phyloP scores from a whole-genome alignment of 2,329 filamentous ascomycete species.

The Pseudogymnoascus pannorum region DNA sequence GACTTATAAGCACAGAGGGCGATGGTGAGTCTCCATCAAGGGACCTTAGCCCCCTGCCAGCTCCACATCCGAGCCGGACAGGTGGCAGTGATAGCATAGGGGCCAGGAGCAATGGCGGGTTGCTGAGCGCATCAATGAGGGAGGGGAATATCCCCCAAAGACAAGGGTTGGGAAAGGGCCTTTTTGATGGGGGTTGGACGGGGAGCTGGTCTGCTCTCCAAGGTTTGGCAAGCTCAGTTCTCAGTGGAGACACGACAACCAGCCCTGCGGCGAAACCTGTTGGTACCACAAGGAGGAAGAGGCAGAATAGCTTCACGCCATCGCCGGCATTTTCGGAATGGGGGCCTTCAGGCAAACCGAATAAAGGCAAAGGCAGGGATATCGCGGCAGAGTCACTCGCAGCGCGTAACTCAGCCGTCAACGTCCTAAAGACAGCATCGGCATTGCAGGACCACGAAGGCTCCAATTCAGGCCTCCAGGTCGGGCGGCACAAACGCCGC shows the following conservation, averaged over 20 bases:
- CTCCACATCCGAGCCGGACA: constrained; percentile 31
- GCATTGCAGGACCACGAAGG: constrained; percentile 55
- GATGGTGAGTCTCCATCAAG: constrained; percentile 34
- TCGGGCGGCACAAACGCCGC: constrained; percentile 33
- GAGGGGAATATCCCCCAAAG: constrained; percentile 12
- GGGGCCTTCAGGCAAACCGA: not conserved
- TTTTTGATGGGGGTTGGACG: constrained; percentile 23
- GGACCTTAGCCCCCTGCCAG: constrained; percentile 43
- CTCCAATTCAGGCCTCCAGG: constrained; percentile 50
- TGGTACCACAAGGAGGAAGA: constrained; percentile 12
- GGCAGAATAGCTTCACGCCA: not conserved
- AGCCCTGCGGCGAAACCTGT: constrained; percentile 6
- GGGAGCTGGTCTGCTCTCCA: constrained; percentile 27
- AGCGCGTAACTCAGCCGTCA: constrained; percentile 47
- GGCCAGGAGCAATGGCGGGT: constrained; percentile 13
- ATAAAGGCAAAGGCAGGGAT: not conserved
- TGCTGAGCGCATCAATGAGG: constrained; percentile 16
- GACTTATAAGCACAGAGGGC: constrained; percentile 20
- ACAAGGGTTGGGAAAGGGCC: constrained; percentile 17
- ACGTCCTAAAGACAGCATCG: constrained; percentile 49
- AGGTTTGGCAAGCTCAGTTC: constrained; percentile 27
- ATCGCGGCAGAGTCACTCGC: constrained; percentile 48
- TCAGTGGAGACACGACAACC: constrained; percentile 23
- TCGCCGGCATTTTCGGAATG: constrained; percentile 8
- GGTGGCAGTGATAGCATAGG: not conserved